These are phyloP conservation scores for Brassica carinata DNA, from an alignment of 345 rosid species.

Conservation along the genomic window DNA sequence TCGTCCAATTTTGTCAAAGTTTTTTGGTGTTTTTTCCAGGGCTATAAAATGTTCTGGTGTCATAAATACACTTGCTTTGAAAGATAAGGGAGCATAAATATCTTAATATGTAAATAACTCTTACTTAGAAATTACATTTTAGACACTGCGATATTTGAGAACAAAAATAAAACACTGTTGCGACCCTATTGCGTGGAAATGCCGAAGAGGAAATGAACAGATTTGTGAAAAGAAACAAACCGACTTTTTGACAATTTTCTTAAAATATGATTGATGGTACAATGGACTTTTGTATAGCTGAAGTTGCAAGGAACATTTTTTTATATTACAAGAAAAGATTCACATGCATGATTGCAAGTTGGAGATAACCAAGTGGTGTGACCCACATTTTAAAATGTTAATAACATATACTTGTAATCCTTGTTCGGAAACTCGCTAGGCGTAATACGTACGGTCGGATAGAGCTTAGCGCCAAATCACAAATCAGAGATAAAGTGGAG, in stretches of 20 bases:
- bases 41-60: too few relatives aligned
- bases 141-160: background rate
- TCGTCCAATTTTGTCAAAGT: too few relatives aligned
- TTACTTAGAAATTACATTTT: background rate
- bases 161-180: background rate
- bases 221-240: slow-evolving; percentile 1
- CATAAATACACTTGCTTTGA: too few relatives aligned
- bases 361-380: slow-evolving; percentile 38
- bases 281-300: slow-evolving; percentile 52
- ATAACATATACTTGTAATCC: background rate
- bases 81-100: too few relatives aligned
- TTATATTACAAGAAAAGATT: slow-evolving; percentile 36
- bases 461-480: too few relatives aligned
- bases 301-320: slow-evolving; percentile 45
- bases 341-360: slow-evolving; percentile 49
- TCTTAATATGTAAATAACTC: too few relatives aligned
- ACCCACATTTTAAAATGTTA: slow-evolving; percentile 18
- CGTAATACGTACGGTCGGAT: too few relatives aligned
- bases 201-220: background rate
- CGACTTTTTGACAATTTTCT: slow-evolving; percentile 26
- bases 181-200: background rate
- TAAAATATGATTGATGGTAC: slow-evolving; percentile 38
- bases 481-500: too few relatives aligned
- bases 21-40: too few relatives aligned
- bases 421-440: too few relatives aligned